Evolutionary conservation across 169 alveolate species (phyloP).

Genomic region (Plasmodium cynomolgi): DNA sequence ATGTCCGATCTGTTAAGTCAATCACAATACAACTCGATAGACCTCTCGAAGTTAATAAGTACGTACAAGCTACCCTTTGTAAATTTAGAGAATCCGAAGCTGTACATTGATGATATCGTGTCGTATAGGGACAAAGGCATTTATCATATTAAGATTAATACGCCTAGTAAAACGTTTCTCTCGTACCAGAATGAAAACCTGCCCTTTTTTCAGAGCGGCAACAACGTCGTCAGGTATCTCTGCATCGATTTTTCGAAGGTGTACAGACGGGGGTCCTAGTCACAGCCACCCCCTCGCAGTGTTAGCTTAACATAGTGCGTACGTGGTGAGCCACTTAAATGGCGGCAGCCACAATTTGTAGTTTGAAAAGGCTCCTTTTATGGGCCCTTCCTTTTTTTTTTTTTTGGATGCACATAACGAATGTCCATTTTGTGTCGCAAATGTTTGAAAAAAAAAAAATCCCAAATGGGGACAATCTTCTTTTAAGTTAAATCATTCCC

Average conservation of each 20-base stretch:
- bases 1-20: slow-evolving; percentile 25
- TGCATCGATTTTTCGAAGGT: slow-evolving; percentile 53
- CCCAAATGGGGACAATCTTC: background rate
- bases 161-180: slow-evolving; percentile 40
- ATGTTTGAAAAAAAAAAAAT: background rate
- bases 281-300: background rate
- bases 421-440: background rate
- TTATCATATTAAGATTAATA: slow-evolving; percentile 48
- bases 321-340: background rate
- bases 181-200: slow-evolving; percentile 45
- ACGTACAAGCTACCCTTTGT: slow-evolving; percentile 48
- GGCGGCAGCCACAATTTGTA: background rate
- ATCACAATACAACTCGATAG: slow-evolving; percentile 3
- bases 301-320: background rate
- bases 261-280: background rate
- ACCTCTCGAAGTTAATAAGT: slow-evolving; percentile 7
- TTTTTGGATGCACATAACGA: background rate
- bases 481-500: background rate
- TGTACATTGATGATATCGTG: slow-evolving; percentile 41
- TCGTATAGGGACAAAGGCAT: slow-evolving; percentile 35
- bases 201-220: slow-evolving; percentile 26
- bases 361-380: background rate
- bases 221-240: slow-evolving; percentile 25
- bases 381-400: background rate
- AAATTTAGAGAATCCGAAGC: slow-evolving; percentile 29